These are phyloP conservation scores for Lachancea sp. DNA, from an alignment of 805 yeast species.

Conservation along the genomic window DNA sequence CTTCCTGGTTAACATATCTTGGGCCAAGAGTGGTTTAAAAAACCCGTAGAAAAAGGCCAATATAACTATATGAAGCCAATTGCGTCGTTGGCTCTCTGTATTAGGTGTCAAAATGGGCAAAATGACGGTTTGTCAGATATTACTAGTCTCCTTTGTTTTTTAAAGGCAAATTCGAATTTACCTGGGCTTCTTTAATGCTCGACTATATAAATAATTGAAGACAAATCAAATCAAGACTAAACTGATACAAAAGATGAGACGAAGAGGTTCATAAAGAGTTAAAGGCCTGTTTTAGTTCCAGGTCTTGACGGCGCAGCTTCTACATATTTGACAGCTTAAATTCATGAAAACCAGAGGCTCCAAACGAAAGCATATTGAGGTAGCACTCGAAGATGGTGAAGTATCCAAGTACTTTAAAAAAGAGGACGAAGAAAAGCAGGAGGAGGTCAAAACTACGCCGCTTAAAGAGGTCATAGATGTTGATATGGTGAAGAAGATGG, in stretches of 20 bases:
- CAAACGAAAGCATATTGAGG: conserved; percentile 11
- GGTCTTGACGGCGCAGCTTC: no score
- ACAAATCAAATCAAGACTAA: no score
- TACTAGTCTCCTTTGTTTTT: no score
- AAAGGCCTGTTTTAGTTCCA: no score
- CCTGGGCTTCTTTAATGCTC: no score
- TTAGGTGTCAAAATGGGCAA: background rate
- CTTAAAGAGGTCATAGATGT: conserved; percentile 16
- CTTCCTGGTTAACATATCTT: conserved; percentile 11
- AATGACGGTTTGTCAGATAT: no score
- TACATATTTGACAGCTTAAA: no score
- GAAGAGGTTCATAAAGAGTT: no score
- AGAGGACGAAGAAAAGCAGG: conserved; percentile 1
- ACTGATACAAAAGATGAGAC: no score
- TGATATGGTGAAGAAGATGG: conserved; percentile 25
- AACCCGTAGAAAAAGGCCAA: background rate
- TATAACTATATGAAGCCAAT: background rate
- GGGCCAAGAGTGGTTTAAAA: background rate
- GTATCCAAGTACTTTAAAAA: conserved; percentile 22
- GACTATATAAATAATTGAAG: no score
- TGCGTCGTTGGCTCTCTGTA: background rate
- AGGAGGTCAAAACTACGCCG: background rate
- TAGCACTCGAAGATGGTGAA: conserved; percentile 12
- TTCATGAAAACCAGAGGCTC: conserved; percentile 4
- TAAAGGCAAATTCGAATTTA: no score